phyloP scores from a whole-genome alignment of 495 filamentous ascomycete species.

The Friedmanniomyces simplex region DNA sequence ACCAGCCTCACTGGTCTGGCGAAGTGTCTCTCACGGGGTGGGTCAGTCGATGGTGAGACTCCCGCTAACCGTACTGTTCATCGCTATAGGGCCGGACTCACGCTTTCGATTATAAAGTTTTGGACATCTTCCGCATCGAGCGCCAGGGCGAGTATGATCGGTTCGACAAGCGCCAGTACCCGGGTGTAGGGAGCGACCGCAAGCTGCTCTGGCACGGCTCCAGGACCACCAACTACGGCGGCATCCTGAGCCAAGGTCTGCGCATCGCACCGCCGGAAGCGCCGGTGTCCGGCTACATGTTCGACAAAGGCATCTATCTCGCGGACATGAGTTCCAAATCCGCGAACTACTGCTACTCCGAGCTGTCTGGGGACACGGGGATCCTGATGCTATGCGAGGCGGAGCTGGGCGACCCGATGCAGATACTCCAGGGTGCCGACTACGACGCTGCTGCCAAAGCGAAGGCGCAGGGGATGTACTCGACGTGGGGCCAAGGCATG shows the following conservation, averaged over 20 bases:
- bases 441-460: constrained; percentile 55
- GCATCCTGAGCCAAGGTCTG: constrained; percentile 74
- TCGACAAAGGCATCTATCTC: constrained; percentile 62
- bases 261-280: constrained; percentile 81
- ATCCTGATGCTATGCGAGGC: constrained; percentile 67
- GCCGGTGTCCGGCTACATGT: constrained; percentile 59
- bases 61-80: too few species aligned
- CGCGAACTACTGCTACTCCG: constrained; percentile 56
- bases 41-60: too few species aligned
- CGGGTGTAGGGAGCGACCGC: constrained; percentile 42
- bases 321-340: constrained; percentile 74
- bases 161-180: constrained; percentile 46
- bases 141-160: constrained; percentile 62
- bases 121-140: constrained; percentile 74
- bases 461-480: constrained; percentile 45
- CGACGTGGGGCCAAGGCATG: constrained; percentile 57
- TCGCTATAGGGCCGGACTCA: constrained; percentile 56
- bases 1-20: too few species aligned
- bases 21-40: too few species aligned
- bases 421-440: constrained; percentile 41
- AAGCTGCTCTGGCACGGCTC: constrained; percentile 80
- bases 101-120: constrained; percentile 39
- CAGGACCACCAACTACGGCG: constrained; percentile 67
- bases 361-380: constrained; percentile 36
- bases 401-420: constrained; percentile 63